phyloP scores from a whole-genome alignment of 306 rosid genomes.

The Cicer cuneatum region DNA sequence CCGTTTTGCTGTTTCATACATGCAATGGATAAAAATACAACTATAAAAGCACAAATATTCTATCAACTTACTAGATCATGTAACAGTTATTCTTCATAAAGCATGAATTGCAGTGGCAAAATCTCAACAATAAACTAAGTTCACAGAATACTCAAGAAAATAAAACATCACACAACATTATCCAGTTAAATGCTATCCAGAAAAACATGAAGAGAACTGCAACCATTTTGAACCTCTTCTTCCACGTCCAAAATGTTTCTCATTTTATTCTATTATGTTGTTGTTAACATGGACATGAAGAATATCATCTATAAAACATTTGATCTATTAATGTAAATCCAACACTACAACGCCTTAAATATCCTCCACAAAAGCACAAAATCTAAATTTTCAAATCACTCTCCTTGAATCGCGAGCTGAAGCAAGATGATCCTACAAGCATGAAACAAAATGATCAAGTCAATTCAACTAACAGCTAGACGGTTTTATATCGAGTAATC shows the following conservation, averaged over 20 bases:
- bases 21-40: no score
- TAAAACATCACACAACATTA: constrained; percentile 48
- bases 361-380: constrained; percentile 44
- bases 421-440: constrained; percentile 82
- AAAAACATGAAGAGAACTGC: constrained; percentile 21
- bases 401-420: constrained; percentile 88
- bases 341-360: constrained; percentile 23
- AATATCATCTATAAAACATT: constrained; percentile 30
- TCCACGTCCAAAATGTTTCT: constrained; percentile 41
- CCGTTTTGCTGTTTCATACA: no score
- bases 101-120: no score
- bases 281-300: constrained; percentile 43
- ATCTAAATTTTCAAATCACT: constrained; percentile 52
- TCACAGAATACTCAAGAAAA: constrained; percentile 30
- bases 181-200: constrained; percentile 46
- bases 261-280: constrained; percentile 46
- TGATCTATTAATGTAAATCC: constrained; percentile 42
- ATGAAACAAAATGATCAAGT: constrained; percentile 42
- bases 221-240: constrained; percentile 41
- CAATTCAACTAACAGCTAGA: constrained; percentile 32
- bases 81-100: no score
- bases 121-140: constrained; percentile 20
- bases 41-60: no score
- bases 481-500: background rate
- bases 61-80: no score